Percentiles rank a stretch among this genome's conserved stretches.
phyloP scores from a whole-genome alignment of 495 filamentous ascomycete genomes.

The Tuber umbilicatum region DNA sequence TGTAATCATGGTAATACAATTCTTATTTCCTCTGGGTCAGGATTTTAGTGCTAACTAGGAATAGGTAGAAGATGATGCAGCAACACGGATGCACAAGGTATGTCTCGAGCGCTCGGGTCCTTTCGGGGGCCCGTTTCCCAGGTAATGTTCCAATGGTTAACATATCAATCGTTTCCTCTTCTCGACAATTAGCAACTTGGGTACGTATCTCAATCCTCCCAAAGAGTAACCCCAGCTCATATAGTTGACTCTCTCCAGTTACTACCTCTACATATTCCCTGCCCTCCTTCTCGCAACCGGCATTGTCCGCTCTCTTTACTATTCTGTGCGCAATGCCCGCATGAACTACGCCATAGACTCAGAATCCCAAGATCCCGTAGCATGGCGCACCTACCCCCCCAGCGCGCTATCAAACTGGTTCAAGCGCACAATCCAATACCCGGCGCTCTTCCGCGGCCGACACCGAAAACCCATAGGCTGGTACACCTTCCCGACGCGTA shows the following conservation, averaged over 20 bases:
- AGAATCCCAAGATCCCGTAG: slow-evolving; percentile 19
- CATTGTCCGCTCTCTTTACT: slow-evolving; percentile 22
- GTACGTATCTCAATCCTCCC: background rate
- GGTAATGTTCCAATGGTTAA: background rate
- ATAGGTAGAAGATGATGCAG: background rate
- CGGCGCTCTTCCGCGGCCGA: slow-evolving; percentile 36
- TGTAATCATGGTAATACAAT: background rate
- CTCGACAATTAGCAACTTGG: background rate
- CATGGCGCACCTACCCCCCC: slow-evolving; percentile 17
- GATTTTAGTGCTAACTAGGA: background rate
- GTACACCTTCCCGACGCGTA: slow-evolving; percentile 37
- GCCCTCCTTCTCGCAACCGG: slow-evolving; percentile 24
- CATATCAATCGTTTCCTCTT: background rate
- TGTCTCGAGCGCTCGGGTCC: background rate
- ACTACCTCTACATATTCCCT: slow-evolving; percentile 33
- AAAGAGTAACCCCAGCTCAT: background rate
- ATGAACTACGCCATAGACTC: slow-evolving; percentile 17
- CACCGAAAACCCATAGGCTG: slow-evolving; percentile 37
- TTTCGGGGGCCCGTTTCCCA: background rate
- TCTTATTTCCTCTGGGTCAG: background rate
- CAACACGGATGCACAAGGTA: background rate
- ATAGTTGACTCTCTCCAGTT: slow-evolving; percentile 1
- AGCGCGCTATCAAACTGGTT: slow-evolving; percentile 26
- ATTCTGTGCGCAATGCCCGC: slow-evolving; percentile 16
- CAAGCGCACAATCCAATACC: slow-evolving; percentile 26